Evolutionary conservation across 768 basidiomycete genomes (phyloP), one percentile per base, ranked within the genome.

Genomic region (Strobilomyces dryophilus): DNA sequence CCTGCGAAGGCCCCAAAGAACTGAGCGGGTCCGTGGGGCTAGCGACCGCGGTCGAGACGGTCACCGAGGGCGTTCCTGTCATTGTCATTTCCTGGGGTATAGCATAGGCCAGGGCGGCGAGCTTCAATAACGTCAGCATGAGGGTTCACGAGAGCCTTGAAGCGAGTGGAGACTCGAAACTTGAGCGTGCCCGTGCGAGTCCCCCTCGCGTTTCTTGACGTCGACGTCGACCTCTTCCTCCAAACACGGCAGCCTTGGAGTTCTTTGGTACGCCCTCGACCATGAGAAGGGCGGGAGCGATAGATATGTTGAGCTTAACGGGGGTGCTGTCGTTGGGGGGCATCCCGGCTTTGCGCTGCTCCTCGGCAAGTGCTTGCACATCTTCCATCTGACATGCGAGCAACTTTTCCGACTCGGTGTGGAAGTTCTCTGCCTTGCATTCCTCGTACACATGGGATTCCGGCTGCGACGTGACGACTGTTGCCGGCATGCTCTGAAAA

Each of bases 331-430:
- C 95, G 57, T 95, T 93, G 31, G 95, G 78, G 15, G 97, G 72
- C 71, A 95, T 78, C 29, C 94, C 94, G 8, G 90, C 91, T 64
- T 91, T 89, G 57, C 91, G 84, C 63, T 97, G 92, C 63, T 95
- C 89, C 47, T 90, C 89, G 12, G 89, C 90, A 27, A 95, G 74
- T 2, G 90, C 87, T 59, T 93, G 92, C 85, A 95, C 88, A 68
- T 98, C 94, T 57, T 91, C 91, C 91, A 95, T 93, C 65, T 97
- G 94, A 50, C 85, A 79, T 35, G 91, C 90, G 54, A 98, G 77
- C 79, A 98, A 97, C 57, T 84, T 88, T 69, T 98, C 95, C 1
- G 92, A 93, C 70, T 98, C 93, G 45, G 84, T 80, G 34, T 91
- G 83, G 21, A 97, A 76, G 60, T 91, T 89, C 66, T 89, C 93